Evolutionary conservation across 176 grass and related monocot genomes (phyloP).

Genomic region (Hordeum vulgare): DNA sequence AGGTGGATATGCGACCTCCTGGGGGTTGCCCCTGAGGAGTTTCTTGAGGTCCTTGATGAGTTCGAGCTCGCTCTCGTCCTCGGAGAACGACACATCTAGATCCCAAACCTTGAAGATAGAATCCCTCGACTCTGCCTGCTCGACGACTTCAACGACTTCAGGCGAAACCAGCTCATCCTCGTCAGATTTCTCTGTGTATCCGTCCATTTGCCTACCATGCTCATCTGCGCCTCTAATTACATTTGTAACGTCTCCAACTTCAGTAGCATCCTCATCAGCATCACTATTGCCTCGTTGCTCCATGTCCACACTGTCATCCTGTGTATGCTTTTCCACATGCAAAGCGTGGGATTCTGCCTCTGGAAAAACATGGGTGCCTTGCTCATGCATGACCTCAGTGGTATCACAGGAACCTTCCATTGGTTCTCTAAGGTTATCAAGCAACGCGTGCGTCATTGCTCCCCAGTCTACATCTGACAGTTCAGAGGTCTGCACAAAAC

Average conservation of each 20-base stretch:
- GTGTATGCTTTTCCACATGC: constrained; percentile 12
- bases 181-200: constrained; percentile 6
- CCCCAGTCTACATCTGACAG: constrained; percentile 58
- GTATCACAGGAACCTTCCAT: background rate
- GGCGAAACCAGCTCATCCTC: background rate
- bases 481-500: constrained; percentile 47
- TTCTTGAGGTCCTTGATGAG: constrained; percentile 66
- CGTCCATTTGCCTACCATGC: constrained; percentile 14
- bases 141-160: constrained; percentile 12
- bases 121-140: constrained; percentile 33
- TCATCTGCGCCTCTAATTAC: constrained; percentile 30
- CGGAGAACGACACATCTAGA: constrained; percentile 20
- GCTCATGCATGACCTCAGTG: background rate
- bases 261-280: constrained; percentile 17
- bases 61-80: constrained; percentile 57
- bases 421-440: constrained; percentile 51
- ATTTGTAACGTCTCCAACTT: constrained; percentile 6
- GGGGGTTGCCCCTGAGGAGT: constrained; percentile 20
- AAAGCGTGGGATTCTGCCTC: background rate
- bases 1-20: background rate
- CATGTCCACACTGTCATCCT: constrained; percentile 26
- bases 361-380: constrained; percentile 10
- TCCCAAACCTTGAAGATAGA: constrained; percentile 87
- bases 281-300: constrained; percentile 13
- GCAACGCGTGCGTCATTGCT: constrained; percentile 47